Evolutionary conservation across 2,329 filamentous ascomycete genomes (phyloP), one percentile per base, ranked within the genome.

Genomic region (Calonectria hongkongensis): DNA sequence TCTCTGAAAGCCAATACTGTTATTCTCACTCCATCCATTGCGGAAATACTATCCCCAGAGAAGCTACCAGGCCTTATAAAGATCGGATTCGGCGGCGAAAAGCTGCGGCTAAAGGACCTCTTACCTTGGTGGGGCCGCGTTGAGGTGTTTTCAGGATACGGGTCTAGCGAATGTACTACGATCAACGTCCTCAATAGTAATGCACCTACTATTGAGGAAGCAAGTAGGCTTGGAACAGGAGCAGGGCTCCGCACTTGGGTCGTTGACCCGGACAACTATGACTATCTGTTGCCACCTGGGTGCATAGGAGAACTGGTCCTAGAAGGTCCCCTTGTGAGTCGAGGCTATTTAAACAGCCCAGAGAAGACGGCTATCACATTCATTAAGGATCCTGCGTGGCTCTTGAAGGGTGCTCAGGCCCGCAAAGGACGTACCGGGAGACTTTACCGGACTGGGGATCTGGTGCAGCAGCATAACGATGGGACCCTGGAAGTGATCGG

Each of bases 291-390:
- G 1, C 81, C 81, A 1, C 67, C 82, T 13, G 83, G 82, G 0
- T 77, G 72, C 7, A 70, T 77, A 0, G 83, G 83, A 10, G 83
- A 85, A 64, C 71, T 85, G 8, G 68, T 83, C 5, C 75, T 86
- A 39, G 83, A 82, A 51, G 85, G 85, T 0, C 86, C 87, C 3
- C 83, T 84, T 12, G 81, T 90, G 16, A 87, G 85, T 18, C 80
- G 85, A 33, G 87, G 87, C 16, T 90, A 90, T 70, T 79, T 89
- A 18, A 86, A 88, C 50, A 84, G 87, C 21, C 79, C 81, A 0
- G 80, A 81, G n/a, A 87, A 88, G 73, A 89, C 88, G 0, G 79
- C 81, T 12, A 83, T 83, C 27, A 81, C 82, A 0, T 90, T 89
- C 66, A 84, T 89, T 43, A 77, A 82, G 21, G 81, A 84, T 62